Evolutionary conservation across 306 rosid genomes (phyloP).

Genomic region (Medicago truncatula): MtrunA17r5.0-ANR NC_053043.1:16684501-16685000

Average conservation of each 20-base stretch:
- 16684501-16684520: conserved; percentile 79
- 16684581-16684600: conserved; percentile 86
- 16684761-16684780: background rate
- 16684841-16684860: conserved; percentile 22
- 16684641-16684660: conserved; percentile 85
- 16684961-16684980: too few species aligned
- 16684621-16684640: conserved; percentile 87
- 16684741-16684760: background rate
- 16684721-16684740: background rate
- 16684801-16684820: background rate
- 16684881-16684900: conserved; percentile 14
- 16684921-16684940: background rate
- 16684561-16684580: conserved; percentile 82
- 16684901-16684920: background rate
- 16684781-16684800: background rate
- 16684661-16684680: conserved; percentile 59
- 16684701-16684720: background rate
- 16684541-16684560: conserved; percentile 77
- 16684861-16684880: background rate
- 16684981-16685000: too few species aligned
- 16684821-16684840: conserved; percentile 1
- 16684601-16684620: conserved; percentile 72
- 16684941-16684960: too few species aligned
- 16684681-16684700: conserved; percentile 53
- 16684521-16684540: conserved; percentile 80